phyloP scores from a whole-genome alignment of 305 asterid genomes.

The Solanum aculeatissimum region DNA sequence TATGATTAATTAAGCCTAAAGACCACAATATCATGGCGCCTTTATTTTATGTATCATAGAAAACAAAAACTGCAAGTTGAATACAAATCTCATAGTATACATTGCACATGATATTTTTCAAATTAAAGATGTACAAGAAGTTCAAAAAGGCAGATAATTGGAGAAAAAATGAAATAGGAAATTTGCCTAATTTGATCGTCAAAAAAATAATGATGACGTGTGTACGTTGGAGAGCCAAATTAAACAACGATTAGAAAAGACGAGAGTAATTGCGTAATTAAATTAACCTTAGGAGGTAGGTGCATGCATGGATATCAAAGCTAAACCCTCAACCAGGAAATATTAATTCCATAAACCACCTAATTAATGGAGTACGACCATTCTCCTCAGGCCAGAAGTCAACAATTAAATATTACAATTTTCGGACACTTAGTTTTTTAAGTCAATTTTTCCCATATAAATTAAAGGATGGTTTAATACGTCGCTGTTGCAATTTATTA shows the following conservation, averaged over 20 bases:
- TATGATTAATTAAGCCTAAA: background rate
- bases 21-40: background rate
- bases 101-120: constrained; percentile 1
- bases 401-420: background rate
- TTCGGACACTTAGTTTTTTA: background rate
- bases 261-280: background rate
- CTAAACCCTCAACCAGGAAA: background rate
- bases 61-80: background rate
- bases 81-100: background rate
- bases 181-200: background rate
- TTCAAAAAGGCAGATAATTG: background rate
- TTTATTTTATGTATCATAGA: background rate
- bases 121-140: background rate
- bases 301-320: background rate
- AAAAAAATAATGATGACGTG: background rate
- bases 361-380: background rate
- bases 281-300: background rate
- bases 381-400: background rate
- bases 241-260: background rate
- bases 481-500: background rate
- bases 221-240: background rate
- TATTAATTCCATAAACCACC: background rate
- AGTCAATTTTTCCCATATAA: background rate
- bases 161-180: background rate
- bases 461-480: background rate